phyloP scores from a whole-genome alignment of 78 protist species.

The Planoprotostelium fungivorum region DNA sequence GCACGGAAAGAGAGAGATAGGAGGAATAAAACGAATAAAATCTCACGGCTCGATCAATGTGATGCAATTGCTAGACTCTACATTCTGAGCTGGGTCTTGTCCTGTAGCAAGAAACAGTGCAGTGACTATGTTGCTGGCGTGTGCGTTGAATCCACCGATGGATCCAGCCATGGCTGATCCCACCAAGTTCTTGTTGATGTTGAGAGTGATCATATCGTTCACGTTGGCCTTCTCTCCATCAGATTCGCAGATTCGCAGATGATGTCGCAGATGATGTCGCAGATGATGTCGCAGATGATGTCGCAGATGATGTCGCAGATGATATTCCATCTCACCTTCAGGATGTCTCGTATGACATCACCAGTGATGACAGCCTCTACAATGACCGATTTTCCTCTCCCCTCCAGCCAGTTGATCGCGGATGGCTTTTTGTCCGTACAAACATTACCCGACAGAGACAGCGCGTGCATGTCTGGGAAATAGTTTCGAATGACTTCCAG shows the following conservation, averaged over 20 bases:
- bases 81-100: conserved; percentile 96
- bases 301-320: too few relatives aligned
- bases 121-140: conserved; percentile 93
- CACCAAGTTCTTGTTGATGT: conserved; percentile 83
- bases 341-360: conserved; percentile 67
- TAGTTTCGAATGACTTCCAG: conserved; percentile 40
- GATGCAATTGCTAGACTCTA: conserved; percentile 88
- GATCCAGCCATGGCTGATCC: conserved; percentile 96
- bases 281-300: too few relatives aligned
- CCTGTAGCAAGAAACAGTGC: conserved; percentile 94
- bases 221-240: conserved; percentile 4
- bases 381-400: conserved; percentile 89
- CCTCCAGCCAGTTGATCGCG: conserved; percentile 89
- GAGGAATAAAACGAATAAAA: not conserved
- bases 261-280: too few relatives aligned
- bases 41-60: conserved; percentile 76
- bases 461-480: conserved; percentile 64
- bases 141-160: conserved; percentile 97
- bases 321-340: conserved; percentile 65
- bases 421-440: conserved; percentile 92
- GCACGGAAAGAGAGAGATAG: too few relatives aligned
- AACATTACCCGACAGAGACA: conserved; percentile 79
- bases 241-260: not conserved
- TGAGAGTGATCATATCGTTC: conserved; percentile 41
- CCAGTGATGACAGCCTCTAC: conserved; percentile 79